These are phyloP conservation scores for Dioscorea zingiberensis DNA, from an alignment of 106 monocot species.

Conservation along the genomic window DNA sequence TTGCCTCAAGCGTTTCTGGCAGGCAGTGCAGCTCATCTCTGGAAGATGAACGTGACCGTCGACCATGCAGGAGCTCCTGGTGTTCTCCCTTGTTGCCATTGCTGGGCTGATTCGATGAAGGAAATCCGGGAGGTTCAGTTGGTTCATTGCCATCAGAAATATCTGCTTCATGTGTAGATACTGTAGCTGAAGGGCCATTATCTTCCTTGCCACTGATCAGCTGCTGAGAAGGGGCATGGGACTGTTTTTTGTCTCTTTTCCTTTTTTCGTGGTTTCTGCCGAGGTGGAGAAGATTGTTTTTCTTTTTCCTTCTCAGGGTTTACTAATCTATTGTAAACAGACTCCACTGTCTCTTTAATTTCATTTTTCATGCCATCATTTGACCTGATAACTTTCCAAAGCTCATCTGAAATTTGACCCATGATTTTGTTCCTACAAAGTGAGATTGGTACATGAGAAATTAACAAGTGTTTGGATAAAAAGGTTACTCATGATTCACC, in stretches of 20 bases:
- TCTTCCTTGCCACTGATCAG: slow-evolving; percentile 4
- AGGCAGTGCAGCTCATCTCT: too few species aligned
- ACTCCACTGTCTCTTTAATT: slow-evolving; percentile 50
- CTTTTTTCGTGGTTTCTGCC: background rate
- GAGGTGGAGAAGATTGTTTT: slow-evolving; percentile 2
- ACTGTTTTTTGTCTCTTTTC: slow-evolving; percentile 6
- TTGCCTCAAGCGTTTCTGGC: background rate
- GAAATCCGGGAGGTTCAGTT: slow-evolving; percentile 51
- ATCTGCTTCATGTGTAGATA: slow-evolving; percentile 10
- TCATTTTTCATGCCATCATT: slow-evolving; percentile 37
- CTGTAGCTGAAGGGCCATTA: slow-evolving; percentile 3
- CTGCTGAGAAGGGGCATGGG: slow-evolving; percentile 8
- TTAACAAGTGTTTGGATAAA: too few species aligned
- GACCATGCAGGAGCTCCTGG: background rate
- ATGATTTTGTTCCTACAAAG: slow-evolving; percentile 74
- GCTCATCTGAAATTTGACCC: slow-evolving; percentile 85
- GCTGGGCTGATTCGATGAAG: slow-evolving; percentile 4
- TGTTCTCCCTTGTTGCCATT: slow-evolving; percentile 3
- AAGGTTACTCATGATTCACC: too few species aligned
- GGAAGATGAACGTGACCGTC: too few species aligned
- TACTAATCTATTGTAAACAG: slow-evolving; percentile 56
- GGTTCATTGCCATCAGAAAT: slow-evolving; percentile 23
- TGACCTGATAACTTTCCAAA: slow-evolving; percentile 75
- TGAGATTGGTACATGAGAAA: too few species aligned
- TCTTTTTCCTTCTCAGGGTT: slow-evolving; percentile 33